These are phyloP conservation scores for Penicillium lividum DNA, from an alignment of 495 filamentous ascomycete genomes.

Conservation along the genomic window DNA sequence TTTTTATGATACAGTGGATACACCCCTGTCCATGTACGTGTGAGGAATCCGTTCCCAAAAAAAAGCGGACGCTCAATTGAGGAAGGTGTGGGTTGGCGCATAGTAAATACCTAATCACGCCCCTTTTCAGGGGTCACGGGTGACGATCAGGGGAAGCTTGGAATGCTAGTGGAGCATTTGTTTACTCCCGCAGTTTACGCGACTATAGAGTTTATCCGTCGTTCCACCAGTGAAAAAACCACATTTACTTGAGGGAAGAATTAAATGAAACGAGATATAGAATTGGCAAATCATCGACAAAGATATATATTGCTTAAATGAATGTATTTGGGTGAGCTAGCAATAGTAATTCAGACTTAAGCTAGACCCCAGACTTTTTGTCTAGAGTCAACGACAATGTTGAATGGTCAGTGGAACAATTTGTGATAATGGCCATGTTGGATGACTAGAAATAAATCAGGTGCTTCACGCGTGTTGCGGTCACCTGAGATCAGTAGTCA, in stretches of 20 bases:
- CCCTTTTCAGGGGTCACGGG: neutral
- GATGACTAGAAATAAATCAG: neutral
- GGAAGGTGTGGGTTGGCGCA: neutral
- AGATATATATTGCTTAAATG: neutral
- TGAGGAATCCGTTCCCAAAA: neutral
- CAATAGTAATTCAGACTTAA: neutral
- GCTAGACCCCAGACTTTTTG: neutral
- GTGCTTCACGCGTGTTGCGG: neutral
- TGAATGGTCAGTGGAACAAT: neutral
- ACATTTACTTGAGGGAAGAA: too few species aligned
- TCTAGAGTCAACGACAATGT: neutral
- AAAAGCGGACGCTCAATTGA: neutral
- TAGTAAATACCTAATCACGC: neutral
- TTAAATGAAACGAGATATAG: neutral
- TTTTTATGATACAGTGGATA: neutral
- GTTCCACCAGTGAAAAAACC: neutral
- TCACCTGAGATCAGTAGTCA: conserved; percentile 9
- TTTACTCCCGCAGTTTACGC: neutral
- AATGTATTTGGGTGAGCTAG: conserved; percentile 1
- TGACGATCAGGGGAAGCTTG: neutral
- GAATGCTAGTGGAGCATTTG: neutral
- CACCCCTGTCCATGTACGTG: neutral
- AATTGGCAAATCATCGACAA: neutral
- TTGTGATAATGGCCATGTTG: neutral
- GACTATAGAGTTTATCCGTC: neutral